These are phyloP conservation scores for Arabidopsis arenosa DNA, from an alignment of 345 rosid species.

Conservation along the genomic window DNA sequence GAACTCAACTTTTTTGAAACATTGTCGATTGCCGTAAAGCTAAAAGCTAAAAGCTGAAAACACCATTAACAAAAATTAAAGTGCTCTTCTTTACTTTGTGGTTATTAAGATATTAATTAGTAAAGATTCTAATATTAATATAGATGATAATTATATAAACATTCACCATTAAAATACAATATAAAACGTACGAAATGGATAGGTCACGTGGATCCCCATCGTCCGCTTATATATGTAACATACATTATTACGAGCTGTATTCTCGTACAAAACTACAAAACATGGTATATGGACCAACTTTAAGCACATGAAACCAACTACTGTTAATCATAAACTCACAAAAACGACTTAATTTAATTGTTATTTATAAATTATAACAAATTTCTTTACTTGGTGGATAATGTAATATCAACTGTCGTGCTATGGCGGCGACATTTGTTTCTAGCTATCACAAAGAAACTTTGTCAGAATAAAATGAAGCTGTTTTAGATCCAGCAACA, in stretches of 20 bases:
- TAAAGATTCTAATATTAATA: constrained; percentile 2
- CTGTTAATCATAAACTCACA: constrained; percentile 9
- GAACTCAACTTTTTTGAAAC: constrained; percentile 2
- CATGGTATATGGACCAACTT: constrained; percentile 35
- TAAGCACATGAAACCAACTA: constrained; percentile 44
- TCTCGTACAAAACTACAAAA: constrained; percentile 32
- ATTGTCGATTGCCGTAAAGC: constrained; percentile 34
- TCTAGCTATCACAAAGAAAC: constrained; percentile 12
- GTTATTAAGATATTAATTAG: constrained; percentile 11
- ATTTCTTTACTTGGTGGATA: constrained; percentile 8
- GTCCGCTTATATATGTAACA: constrained; percentile 15
- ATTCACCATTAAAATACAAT: constrained; percentile 4
- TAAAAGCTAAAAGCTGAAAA: neutral
- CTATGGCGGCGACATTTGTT: constrained; percentile 32
- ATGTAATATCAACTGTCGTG: constrained; percentile 25
- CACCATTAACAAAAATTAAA: constrained; percentile 6
- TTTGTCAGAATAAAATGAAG: constrained; percentile 18
- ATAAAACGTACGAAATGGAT: constrained; percentile 14
- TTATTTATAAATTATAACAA: neutral
- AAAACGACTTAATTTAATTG: neutral
- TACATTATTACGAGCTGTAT: constrained; percentile 24
- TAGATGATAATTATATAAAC: constrained; percentile 6
- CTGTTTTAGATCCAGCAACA: constrained; percentile 41
- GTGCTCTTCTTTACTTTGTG: constrained; percentile 5
- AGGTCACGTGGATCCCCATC: constrained; percentile 41